Base-by-base conservation (phyloP, 2,329 filamentous ascomycete species). In the Xylaria digitata region DNA sequence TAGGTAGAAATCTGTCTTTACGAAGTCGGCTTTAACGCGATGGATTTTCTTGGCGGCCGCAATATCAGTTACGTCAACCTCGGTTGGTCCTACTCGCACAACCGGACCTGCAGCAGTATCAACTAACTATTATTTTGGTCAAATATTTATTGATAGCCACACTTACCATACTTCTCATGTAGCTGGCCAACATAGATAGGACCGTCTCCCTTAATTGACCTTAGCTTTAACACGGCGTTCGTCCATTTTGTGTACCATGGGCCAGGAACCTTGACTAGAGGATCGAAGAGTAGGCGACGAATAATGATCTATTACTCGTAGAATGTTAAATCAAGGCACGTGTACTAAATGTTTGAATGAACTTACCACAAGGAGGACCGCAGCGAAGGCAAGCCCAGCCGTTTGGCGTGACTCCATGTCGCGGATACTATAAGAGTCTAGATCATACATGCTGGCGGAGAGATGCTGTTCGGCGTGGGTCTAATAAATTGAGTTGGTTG, bases 1-100 rank as follows among this genome's bases (percentile, higher is more conserved):
- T 0, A 60, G 49, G 59, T 78, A 79, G 65, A 70, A 78, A 3
- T 62, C 15, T 1, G 72, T 62, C 63, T 79, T 79, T 19, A 63
- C 60, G 55, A 72, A 78, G 23, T 74, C 76, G 42, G 66, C 68
- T 57, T 78, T 78, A 52, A 76, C 65, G 0, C 66, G 63, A 61
- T 78, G 75, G 6, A 78, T 76, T 23, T 67, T 54, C 59, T 74
- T 72, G 15, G 65, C 71, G 4, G 74, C 63, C 8, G 58, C 52
- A 8, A 69, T 32, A 42, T 77, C 74, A 40, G 64, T 65, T 30
- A 78, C 61, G 59, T 74, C 74, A 62, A 77, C 75, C 34, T 73
- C 69, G 0, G 46, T 37, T 2, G 76, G 76, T 9, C 60, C 62
- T 34, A 76, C 53, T 32, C 75, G 75, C 34, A 77, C 74, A 15